These are phyloP conservation scores for Hyphopichia burtonii DNA, from an alignment of 1,139 yeast species.

Conservation along the genomic window DNA sequence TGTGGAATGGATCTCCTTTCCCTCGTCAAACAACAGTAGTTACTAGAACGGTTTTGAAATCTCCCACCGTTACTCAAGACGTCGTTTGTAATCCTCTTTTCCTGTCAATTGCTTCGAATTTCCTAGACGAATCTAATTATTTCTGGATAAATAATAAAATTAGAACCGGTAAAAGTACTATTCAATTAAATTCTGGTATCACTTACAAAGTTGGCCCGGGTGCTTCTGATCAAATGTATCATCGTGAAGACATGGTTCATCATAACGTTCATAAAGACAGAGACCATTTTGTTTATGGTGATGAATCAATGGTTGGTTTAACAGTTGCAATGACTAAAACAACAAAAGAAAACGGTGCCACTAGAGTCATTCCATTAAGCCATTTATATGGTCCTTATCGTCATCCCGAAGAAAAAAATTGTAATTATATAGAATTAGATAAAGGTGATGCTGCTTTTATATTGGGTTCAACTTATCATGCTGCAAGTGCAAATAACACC, in stretches of 20 bases:
- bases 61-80: slow-evolving; percentile 15
- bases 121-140: slow-evolving; percentile 14
- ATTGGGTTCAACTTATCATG: slow-evolving; percentile 25
- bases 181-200: slow-evolving; percentile 21
- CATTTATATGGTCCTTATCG: slow-evolving; percentile 24
- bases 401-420: slow-evolving; percentile 18
- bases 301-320: slow-evolving; percentile 18
- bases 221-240: slow-evolving; percentile 18
- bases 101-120: slow-evolving; percentile 11
- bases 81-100: slow-evolving; percentile 13
- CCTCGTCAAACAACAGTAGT: slow-evolving; percentile 18
- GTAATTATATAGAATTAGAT: slow-evolving; percentile 20
- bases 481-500: slow-evolving; percentile 24
- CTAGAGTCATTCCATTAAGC: slow-evolving; percentile 23
- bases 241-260: slow-evolving; percentile 21
- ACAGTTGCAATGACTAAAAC: slow-evolving; percentile 17
- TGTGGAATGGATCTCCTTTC: slow-evolving; percentile 19
- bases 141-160: slow-evolving; percentile 19
- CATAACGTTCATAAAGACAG: slow-evolving; percentile 15
- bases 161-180: slow-evolving; percentile 15
- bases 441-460: slow-evolving; percentile 26
- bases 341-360: slow-evolving; percentile 22
- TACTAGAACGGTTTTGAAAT: slow-evolving; percentile 17
- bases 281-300: slow-evolving; percentile 13
- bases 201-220: slow-evolving; percentile 26